A percentile compares a stretch with the other conserved stretches of the same genome.
Evolutionary conservation across 345 rosid species (phyloP).

Genomic region (Lagerstroemia speciosa): DNA sequence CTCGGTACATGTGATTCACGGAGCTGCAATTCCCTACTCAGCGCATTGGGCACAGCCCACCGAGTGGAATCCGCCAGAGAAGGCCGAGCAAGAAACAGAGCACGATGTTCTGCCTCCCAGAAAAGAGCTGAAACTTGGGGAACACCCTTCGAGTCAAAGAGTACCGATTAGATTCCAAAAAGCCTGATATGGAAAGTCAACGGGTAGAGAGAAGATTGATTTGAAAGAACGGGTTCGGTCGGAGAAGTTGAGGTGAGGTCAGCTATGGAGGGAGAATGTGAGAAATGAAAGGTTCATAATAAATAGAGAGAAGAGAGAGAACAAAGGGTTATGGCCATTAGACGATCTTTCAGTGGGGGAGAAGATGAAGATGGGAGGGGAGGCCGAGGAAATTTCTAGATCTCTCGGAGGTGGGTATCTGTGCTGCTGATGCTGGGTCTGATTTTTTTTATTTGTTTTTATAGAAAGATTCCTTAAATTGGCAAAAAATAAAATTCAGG

Average conservation of each 20-base stretch:
- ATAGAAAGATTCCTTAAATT: background rate
- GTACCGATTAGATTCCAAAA: background rate
- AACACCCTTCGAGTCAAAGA: background rate
- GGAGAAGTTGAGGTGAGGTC: background rate
- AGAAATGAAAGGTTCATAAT: background rate
- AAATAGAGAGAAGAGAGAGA: constrained; percentile 4
- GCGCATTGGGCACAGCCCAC: background rate
- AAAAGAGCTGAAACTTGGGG: background rate
- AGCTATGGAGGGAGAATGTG: background rate
- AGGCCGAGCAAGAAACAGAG: background rate
- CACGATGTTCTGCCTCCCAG: background rate
- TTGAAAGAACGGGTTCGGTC: background rate
- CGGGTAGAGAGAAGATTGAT: background rate
- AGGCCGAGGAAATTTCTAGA: constrained; percentile 3
- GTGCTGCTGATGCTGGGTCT: background rate
- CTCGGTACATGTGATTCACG: constrained; percentile 37
- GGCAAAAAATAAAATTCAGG: background rate
- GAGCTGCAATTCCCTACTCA: background rate
- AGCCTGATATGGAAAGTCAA: background rate
- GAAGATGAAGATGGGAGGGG: background rate
- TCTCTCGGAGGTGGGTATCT: background rate
- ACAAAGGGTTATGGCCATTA: background rate
- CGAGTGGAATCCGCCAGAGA: too few species aligned
- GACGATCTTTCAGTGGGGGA: background rate
- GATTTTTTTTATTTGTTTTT: background rate